phyloP scores from a whole-genome alignment of 257 asterid species.

The Primulina eburnea region DNA sequence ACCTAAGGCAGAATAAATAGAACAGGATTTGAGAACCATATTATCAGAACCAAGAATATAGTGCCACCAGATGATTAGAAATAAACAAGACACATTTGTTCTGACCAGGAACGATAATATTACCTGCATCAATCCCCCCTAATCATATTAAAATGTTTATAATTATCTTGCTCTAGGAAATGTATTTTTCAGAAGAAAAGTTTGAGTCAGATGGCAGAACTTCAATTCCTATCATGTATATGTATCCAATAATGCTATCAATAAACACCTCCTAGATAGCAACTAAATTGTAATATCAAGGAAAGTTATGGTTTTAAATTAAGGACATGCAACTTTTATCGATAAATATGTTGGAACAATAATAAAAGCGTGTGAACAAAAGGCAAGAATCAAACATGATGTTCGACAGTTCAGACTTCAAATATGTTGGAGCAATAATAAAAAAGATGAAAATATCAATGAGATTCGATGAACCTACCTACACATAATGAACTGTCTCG shows the following conservation, averaged over 20 bases:
- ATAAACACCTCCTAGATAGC: neutral
- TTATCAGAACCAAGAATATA: too few relatives aligned
- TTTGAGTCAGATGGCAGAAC: neutral
- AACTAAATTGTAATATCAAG: neutral
- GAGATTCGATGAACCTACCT: too few relatives aligned
- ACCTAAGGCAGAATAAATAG: slow-evolving; percentile 23
- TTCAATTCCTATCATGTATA: too few relatives aligned
- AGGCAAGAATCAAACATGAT: neutral
- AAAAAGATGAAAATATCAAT: too few relatives aligned
- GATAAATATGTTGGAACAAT: too few relatives aligned
- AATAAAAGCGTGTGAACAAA: neutral
- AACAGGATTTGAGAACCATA: neutral
- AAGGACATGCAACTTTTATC: neutral
- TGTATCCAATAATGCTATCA: neutral
- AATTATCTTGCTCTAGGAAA: neutral
- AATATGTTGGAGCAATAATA: too few relatives aligned
- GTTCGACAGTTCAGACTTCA: neutral
- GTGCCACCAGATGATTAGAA: too few relatives aligned
- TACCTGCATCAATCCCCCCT: neutral
- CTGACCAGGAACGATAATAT: neutral
- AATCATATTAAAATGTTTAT: too few relatives aligned
- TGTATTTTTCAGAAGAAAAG: neutral
- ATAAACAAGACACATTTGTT: neutral
- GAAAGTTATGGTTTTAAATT: too few relatives aligned
- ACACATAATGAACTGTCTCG: too few relatives aligned